Conservation (phyloP, 495 filamentous ascomycete genomes). For the Polyplosphaeria fusca region DNA sequence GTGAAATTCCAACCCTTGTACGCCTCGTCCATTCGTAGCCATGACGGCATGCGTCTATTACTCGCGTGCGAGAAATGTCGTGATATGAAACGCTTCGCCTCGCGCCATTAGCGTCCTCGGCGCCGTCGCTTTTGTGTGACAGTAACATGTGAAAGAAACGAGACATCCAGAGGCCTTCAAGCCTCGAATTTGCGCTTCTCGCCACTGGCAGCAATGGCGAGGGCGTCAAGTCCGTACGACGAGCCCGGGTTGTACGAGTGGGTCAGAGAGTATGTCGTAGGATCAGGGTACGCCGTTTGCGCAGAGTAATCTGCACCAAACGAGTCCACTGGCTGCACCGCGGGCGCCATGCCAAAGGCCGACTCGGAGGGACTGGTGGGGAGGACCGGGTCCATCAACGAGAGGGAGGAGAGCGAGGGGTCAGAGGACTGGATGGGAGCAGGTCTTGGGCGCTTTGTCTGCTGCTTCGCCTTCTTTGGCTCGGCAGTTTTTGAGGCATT, state of each 20-base stretch:
- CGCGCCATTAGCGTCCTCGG: neutral
- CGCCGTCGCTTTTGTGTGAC: too few relatives aligned
- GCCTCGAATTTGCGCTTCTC: slow-evolving; percentile 36
- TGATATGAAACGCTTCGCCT: neutral
- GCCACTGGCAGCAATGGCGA: slow-evolving; percentile 33
- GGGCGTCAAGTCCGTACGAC: slow-evolving; percentile 34
- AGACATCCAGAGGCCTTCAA: slow-evolving; percentile 2
- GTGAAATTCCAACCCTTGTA: neutral
- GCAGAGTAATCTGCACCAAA: slow-evolving; percentile 20
- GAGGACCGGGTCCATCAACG: slow-evolving; percentile 21
- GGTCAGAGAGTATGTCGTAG: slow-evolving; percentile 11
- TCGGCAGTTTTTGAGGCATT: slow-evolving; percentile 27
- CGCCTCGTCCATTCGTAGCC: slow-evolving; percentile 29
- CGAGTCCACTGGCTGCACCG: slow-evolving; percentile 21
- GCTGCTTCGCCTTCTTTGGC: slow-evolving; percentile 22
- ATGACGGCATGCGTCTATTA: slow-evolving; percentile 40
- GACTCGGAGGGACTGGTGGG: slow-evolving; percentile 14
- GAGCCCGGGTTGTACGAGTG: slow-evolving; percentile 16
- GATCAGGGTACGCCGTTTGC: slow-evolving; percentile 26
- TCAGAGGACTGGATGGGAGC: slow-evolving; percentile 18
- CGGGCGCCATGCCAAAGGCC: slow-evolving; percentile 19
- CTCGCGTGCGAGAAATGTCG: slow-evolving; percentile 3
- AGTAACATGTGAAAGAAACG: neutral
- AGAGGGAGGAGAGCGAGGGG: slow-evolving; percentile 10
- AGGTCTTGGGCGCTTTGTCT: slow-evolving; percentile 30